phyloP scores from a whole-genome alignment of 257 asterid genomes.

The Linaria vulgaris region DNA sequence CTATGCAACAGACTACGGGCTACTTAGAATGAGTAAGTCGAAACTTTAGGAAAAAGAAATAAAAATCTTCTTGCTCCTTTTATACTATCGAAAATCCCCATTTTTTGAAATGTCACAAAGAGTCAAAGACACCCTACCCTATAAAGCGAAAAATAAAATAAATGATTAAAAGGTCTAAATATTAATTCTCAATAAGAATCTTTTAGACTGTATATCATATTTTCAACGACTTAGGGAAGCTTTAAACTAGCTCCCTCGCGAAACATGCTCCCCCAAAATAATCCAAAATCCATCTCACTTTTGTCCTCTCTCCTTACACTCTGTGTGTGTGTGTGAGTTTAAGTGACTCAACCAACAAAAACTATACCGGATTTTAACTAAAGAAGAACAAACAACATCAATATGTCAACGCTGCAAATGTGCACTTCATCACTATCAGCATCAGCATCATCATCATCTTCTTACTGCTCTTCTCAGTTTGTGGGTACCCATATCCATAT shows the following conservation, averaged over 20 bases:
- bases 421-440: conserved; percentile 26
- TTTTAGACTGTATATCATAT: not conserved
- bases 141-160: no score
- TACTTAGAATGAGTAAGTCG: no score
- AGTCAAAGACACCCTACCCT: no score
- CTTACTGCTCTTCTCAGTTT: conserved; percentile 32
- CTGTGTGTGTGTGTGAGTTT: conserved; percentile 9
- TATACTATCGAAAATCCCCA: no score
- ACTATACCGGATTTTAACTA: no score
- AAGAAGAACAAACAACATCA: conserved; percentile 16
- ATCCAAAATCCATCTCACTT: not conserved
- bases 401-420: conserved; percentile 56
- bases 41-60: no score
- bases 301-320: conserved; percentile 5
- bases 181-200: not conserved
- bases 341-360: no score
- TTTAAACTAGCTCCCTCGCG: conserved; percentile 28
- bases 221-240: not conserved
- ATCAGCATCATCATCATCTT: conserved; percentile 17
- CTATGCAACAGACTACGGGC: no score
- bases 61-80: no score
- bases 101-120: no score
- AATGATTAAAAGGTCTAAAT: no score
- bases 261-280: conserved; percentile 18
- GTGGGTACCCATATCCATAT: conserved; percentile 26